Conservation (phyloP, 2,329 filamentous ascomycete species). For the Diaporthe sp. region DNA sequence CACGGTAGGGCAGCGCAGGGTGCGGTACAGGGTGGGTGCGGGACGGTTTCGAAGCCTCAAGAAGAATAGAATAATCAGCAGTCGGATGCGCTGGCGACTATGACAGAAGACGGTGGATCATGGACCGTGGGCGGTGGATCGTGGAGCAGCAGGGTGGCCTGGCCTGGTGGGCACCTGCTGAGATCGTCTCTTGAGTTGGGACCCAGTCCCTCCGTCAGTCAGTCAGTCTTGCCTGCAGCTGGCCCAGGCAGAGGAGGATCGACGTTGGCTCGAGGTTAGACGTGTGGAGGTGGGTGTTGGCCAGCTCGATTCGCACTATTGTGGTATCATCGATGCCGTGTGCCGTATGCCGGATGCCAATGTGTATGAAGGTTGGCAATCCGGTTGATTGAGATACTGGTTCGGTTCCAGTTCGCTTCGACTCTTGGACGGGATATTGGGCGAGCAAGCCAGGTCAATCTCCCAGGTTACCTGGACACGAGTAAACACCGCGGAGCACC, state of each 20-base stretch:
- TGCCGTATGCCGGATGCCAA: background rate
- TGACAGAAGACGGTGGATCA: slow-evolving; percentile 34
- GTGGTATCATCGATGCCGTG: background rate
- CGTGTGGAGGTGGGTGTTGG: slow-evolving; percentile 4
- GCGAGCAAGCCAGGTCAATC: background rate
- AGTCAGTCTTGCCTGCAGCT: slow-evolving; percentile 7
- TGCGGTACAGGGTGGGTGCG: background rate
- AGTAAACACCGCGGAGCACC: slow-evolving; percentile 25
- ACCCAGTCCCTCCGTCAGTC: background rate
- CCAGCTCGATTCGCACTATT: background rate
- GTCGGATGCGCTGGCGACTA: slow-evolving; percentile 31
- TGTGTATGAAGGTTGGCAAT: background rate
- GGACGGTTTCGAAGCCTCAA: slow-evolving; percentile 27
- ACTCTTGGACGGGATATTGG: slow-evolving; percentile 23
- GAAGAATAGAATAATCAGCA: slow-evolving; percentile 29
- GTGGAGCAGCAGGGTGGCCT: slow-evolving; percentile 32
- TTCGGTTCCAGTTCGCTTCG: slow-evolving; percentile 12
- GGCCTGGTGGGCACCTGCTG: slow-evolving; percentile 26
- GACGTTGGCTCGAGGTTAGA: slow-evolving; percentile 10
- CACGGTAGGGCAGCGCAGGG: background rate
- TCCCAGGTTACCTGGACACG: slow-evolving; percentile 25
- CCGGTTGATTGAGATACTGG: background rate
- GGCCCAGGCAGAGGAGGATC: slow-evolving; percentile 13
- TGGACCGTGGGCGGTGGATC: slow-evolving; percentile 29
- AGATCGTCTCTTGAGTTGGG: slow-evolving; percentile 13